Evolutionary conservation across 345 rosid genomes (phyloP), one percentile per base, ranked within the genome.

Genomic region (Eucalyptus viminalis): DNA sequence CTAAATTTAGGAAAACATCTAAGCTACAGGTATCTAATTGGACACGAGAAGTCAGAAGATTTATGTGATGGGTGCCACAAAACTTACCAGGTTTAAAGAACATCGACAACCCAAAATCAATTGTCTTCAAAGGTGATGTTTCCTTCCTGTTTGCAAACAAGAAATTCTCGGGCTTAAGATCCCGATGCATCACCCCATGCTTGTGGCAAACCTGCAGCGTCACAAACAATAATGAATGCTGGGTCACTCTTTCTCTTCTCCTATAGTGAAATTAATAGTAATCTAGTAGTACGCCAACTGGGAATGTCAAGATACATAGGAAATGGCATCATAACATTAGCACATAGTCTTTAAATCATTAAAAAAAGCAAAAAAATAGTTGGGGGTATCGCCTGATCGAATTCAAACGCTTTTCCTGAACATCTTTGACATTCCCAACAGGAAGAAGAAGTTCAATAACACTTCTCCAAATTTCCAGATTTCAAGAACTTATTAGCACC

Each of bases 81-180:
- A 80, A 86, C 90, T 67, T 97, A 98, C 99, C 98, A 86, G 99
- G 99, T 91, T 95, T 95, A 87, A 98, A 98, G 95, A 97, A 96
- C 88, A 98, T 97, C 49, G 99, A 97, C 91, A 98, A 92, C 43
- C 99, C 99, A 87, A 98, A 98, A 92, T 98, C 99, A 89, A 98
- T 97, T 6, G 99, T 93, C 93, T 98, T 98, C 34, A 98, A 89
- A 19, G 95, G 91, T 8, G 99, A 94, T 22, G 94, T 92, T 93
- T 98, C 99, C 93, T 95, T 96, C 94, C 95, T 98, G 92, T 97
- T 97, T 24, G 90, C 97, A 92, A 97, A 96, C 86, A 98, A 93
- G 93, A 98, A 98, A 91, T 98, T 97, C 93, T 98, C 99, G 0
- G 99, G 99, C 88, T 98, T 98, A 88, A 98, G 92, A 90, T 98